Evolutionary conservation across 139 green algal species (phyloP).

Genomic region (Chlorella sp.): DNA sequence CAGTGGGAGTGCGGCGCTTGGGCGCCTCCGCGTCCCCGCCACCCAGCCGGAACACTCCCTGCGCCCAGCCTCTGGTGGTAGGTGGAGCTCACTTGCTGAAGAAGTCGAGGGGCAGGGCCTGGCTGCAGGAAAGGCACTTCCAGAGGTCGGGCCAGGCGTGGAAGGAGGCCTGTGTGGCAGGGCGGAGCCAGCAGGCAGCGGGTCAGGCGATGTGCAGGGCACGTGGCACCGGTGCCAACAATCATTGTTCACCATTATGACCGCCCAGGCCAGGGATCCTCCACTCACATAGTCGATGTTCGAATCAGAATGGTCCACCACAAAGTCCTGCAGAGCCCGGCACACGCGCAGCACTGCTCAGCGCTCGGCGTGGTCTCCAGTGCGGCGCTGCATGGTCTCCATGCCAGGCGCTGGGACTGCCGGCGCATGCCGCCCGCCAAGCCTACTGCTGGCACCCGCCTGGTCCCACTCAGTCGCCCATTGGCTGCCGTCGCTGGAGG

Average conservation of each 20-base stretch:
- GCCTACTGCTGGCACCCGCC: not conserved
- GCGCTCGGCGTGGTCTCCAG: too few species aligned
- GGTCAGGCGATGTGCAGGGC: too few species aligned
- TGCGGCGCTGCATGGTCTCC: too few species aligned
- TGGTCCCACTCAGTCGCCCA: constrained; percentile 27
- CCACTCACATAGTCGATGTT: constrained; percentile 56
- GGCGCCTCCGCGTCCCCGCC: not conserved
- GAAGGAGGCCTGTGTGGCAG: too few species aligned
- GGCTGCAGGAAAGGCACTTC: constrained; percentile 10
- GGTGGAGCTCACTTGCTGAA: constrained; percentile 33
- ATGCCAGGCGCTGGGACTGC: too few species aligned
- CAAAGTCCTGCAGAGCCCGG: constrained; percentile 47
- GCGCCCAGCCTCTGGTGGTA: constrained; percentile 22
- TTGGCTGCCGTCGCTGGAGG: constrained; percentile 1
- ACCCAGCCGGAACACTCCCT: not conserved
- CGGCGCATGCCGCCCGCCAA: too few species aligned
- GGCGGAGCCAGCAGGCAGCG: too few species aligned
- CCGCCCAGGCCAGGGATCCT: too few species aligned
- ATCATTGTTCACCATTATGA: too few species aligned
- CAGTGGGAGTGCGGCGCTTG: not conserved
- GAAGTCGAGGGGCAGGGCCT: constrained; percentile 2
- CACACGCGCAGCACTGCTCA: too few species aligned
- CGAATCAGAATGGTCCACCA: constrained; percentile 25
- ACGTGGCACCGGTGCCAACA: too few species aligned
- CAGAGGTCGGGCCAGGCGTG: not conserved